Evolutionary conservation across 2,329 filamentous ascomycete genomes (phyloP).

Genomic region (Emmonsiellopsis sp.): DNA sequence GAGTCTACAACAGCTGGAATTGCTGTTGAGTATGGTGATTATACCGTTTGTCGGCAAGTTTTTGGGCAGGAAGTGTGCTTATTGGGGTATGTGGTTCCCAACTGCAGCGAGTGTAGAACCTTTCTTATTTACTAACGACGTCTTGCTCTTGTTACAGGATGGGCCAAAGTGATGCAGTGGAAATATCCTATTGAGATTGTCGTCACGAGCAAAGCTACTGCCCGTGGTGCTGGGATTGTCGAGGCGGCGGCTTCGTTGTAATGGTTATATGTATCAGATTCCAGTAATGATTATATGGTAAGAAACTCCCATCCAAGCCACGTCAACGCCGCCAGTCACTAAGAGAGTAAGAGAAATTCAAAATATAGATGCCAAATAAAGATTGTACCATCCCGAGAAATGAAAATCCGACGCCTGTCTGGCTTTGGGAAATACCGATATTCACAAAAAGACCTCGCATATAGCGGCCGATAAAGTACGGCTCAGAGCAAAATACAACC

Average conservation of each 20-base stretch:
- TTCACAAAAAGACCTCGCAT: too few species aligned
- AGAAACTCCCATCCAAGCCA: background rate
- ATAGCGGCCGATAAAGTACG: too few species aligned
- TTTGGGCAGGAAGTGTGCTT: slow-evolving; percentile 87
- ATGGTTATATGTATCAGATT: background rate
- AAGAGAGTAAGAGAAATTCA: too few species aligned
- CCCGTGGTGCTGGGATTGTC: slow-evolving; percentile 55
- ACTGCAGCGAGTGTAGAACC: too few species aligned
- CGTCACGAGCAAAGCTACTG: slow-evolving; percentile 51
- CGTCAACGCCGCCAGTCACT: too few species aligned
- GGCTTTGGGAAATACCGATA: too few species aligned
- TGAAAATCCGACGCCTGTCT: too few species aligned
- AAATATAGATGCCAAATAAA: too few species aligned
- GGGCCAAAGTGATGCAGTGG: slow-evolving; percentile 93
- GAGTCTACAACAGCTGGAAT: slow-evolving; percentile 84
- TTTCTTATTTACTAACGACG: slow-evolving; percentile 8
- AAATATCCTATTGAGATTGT: slow-evolving; percentile 71
- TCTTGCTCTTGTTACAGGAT: slow-evolving; percentile 48
- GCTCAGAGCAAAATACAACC: too few species aligned
- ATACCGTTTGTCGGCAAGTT: slow-evolving; percentile 93
- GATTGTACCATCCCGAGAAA: too few species aligned
- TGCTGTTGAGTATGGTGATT: slow-evolving; percentile 87
- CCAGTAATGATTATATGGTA: background rate
- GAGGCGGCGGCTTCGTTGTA: slow-evolving; percentile 42
- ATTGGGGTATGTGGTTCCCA: slow-evolving; percentile 62